Percentiles rank a stretch among this genome's conserved stretches.
Evolutionary conservation across 805 yeast species (phyloP).

Genomic region (Candida gorgasii): DNA sequence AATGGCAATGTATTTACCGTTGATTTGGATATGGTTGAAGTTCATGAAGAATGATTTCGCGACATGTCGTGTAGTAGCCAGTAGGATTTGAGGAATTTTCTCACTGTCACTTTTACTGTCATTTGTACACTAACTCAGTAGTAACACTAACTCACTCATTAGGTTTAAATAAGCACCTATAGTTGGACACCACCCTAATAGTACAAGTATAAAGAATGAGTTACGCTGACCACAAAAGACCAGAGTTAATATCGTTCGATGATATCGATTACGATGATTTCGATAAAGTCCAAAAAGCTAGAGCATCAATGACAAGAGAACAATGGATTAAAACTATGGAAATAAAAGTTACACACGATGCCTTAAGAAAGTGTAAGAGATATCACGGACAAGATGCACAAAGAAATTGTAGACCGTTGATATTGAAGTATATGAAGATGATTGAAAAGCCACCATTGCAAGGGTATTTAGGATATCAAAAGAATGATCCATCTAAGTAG

Average conservation of each 20-base stretch:
- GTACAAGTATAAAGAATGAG: too few relatives aligned
- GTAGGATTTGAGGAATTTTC: conserved; percentile 4
- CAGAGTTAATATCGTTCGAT: conserved; percentile 79
- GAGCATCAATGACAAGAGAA: conserved; percentile 74
- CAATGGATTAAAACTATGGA: conserved; percentile 75
- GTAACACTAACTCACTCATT: too few relatives aligned
- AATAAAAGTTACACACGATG: conserved; percentile 67
- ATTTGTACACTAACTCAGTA: too few relatives aligned
- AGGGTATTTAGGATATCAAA: conserved; percentile 84
- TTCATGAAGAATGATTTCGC: too few relatives aligned
- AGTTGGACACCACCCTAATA: too few relatives aligned
- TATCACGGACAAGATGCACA: conserved; percentile 48
- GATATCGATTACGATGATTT: conserved; percentile 74
- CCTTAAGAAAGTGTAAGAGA: conserved; percentile 76
- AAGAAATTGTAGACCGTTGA: conserved; percentile 79
- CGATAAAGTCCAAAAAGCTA: conserved; percentile 66
- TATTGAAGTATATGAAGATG: conserved; percentile 76
- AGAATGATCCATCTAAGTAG: conserved; percentile 78
- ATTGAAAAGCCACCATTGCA: conserved; percentile 65
- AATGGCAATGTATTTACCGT: conserved; percentile 66
- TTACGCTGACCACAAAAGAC: conserved; percentile 55
- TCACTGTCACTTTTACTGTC: too few relatives aligned
- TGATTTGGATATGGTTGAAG: conserved; percentile 34
- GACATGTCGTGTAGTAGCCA: conserved; percentile 6
- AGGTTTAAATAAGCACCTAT: too few relatives aligned